Conservation (phyloP, 371 early-diverging fungal genomes). For the Batkoa obscura region DNA sequence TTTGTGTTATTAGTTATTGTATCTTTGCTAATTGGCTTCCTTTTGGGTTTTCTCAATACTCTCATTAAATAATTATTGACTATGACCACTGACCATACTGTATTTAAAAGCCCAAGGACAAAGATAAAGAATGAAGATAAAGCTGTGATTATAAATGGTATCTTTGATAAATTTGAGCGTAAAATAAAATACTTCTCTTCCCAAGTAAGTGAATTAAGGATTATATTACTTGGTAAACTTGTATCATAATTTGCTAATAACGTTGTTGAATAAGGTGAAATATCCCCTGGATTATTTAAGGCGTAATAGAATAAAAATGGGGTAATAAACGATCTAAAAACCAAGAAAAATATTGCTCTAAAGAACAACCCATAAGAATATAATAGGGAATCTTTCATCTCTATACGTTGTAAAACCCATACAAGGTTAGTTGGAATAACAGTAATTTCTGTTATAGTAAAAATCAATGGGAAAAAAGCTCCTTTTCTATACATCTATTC, state of each 20-base stretch:
- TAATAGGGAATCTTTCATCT: background rate
- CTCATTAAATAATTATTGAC: background rate
- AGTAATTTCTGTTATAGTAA: slow-evolving; percentile 3
- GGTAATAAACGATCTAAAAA: background rate
- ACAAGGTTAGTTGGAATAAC: slow-evolving; percentile 1
- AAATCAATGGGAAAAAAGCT: slow-evolving; percentile 2
- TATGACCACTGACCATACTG: background rate
- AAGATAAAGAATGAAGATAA: background rate
- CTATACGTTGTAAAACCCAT: background rate
- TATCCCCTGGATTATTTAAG: background rate
- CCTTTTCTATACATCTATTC: background rate
- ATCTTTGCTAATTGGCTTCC: too few relatives aligned
- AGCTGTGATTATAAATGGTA: background rate
- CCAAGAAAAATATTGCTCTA: background rate
- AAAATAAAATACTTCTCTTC: background rate
- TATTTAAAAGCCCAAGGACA: background rate
- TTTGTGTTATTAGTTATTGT: too few relatives aligned
- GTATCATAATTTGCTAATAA: background rate
- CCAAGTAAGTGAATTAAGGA: background rate
- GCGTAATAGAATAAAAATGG: slow-evolving; percentile 1
- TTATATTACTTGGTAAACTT: background rate
- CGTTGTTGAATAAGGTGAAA: background rate
- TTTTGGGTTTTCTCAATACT: too few relatives aligned
- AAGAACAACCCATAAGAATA: background rate
- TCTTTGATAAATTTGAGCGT: background rate